Evolutionary conservation across 2,329 filamentous ascomycete species (phyloP), one percentile per base, ranked within the genome.

Genomic region (Claviceps humidiphila): DNA sequence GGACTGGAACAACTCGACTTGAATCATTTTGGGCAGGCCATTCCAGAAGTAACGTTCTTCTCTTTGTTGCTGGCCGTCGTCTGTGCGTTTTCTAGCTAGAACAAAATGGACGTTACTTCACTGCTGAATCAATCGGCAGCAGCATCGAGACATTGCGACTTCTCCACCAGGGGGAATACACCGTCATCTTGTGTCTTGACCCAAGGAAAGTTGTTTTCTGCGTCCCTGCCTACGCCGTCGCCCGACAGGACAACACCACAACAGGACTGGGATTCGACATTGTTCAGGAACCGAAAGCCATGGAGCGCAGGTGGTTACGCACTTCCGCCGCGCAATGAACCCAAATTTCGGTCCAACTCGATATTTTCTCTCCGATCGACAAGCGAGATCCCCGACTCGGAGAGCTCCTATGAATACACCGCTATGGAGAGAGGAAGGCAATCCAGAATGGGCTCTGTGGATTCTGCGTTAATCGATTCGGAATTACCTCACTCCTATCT

Each of bases 281-380:
- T 61, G 37, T 56, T 51, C 20, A 61, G 55, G 57, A 56, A 55
- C 34, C 70, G 74, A 52, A 75, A 66, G 41, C 74, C 74, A 50
- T 78, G 75, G 76, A 71, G 75, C 54, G 74, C 70, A 17, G 71
- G 69, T 38, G 74, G 74, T 43, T 77, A 74, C 55, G 72, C 71
- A 24, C 64, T 77, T 22, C 70, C 73, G 4, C 61, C 71, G 44
- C 65, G 68, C 13, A 55, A 69, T 51, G 69, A 73, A 47, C 63
- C 64, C 20, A 72, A 70, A 55, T 56, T 61, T 41, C 58, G 56
- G 17, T 60, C 58, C 39, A 54, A 52, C 42, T 55, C 60, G 26
- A 50, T 58, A 6, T 58, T 58, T 34, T 55, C 59, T 2, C 51
- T 56, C 30, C 54, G 58, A 42, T 61, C 64, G 26, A 53, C 58